These are phyloP conservation scores for Ramalina peruviana DNA, from an alignment of 495 filamentous ascomycete genomes.

Conservation along the genomic window DNA sequence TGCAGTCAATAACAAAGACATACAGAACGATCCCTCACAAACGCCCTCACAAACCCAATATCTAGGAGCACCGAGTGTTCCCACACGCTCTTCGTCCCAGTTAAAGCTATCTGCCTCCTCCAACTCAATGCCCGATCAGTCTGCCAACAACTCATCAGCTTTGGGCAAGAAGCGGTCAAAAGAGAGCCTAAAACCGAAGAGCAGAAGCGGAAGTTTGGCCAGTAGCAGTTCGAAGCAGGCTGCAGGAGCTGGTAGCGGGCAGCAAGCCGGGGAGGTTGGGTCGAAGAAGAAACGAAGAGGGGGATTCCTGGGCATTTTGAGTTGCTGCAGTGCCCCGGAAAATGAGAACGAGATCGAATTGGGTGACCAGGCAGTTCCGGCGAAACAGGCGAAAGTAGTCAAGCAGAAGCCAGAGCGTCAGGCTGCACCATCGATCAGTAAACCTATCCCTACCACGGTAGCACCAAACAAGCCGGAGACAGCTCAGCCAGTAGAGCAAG, in stretches of 20 bases:
- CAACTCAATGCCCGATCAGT: slow-evolving; percentile 51
- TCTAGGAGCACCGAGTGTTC: slow-evolving; percentile 29
- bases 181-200: slow-evolving; percentile 52
- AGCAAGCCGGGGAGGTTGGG: slow-evolving; percentile 20
- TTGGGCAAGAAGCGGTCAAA: slow-evolving; percentile 49
- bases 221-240: slow-evolving; percentile 40
- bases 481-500: slow-evolving; percentile 43
- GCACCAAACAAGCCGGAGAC: slow-evolving; percentile 40
- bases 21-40: background rate
- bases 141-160: slow-evolving; percentile 44
- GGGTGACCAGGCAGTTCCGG: slow-evolving; percentile 45
- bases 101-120: slow-evolving; percentile 40
- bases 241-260: slow-evolving; percentile 10
- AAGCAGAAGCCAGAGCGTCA: slow-evolving; percentile 40
- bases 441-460: slow-evolving; percentile 33
- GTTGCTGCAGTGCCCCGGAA: slow-evolving; percentile 62
- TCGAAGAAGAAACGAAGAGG: slow-evolving; percentile 49
- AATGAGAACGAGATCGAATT: slow-evolving; percentile 45
- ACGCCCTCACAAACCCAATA: background rate
- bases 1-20: background rate
- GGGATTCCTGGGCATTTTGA: slow-evolving; percentile 58
- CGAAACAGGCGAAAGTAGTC: slow-evolving; percentile 43
- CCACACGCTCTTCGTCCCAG: slow-evolving; percentile 57
- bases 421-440: slow-evolving; percentile 35
- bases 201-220: slow-evolving; percentile 53